Evolutionary conservation across 1,284 basidiomycete genomes (phyloP).

Genomic region (Ganoderma lingzhi): DNA sequence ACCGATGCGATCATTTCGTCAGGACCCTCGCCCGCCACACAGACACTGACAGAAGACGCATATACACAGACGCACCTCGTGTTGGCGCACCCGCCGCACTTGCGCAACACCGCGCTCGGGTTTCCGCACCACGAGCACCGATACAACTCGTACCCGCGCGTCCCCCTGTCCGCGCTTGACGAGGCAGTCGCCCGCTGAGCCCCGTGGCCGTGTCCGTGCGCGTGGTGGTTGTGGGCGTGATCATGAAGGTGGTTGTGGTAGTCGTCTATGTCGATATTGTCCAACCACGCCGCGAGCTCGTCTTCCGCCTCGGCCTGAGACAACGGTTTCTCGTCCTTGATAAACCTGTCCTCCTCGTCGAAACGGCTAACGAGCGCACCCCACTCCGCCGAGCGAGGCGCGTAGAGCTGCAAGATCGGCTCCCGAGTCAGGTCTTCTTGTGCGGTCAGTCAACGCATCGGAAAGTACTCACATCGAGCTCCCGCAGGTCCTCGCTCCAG

Average conservation of each 20-base stretch:
- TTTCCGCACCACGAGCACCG: conserved; percentile 64
- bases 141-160: conserved; percentile 39
- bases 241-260: not conserved
- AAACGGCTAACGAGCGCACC: conserved; percentile 44
- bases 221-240: not conserved
- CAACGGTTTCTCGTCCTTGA: conserved; percentile 47
- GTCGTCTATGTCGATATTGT: conserved; percentile 29
- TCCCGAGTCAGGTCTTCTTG: conserved; percentile 54
- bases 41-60: not conserved
- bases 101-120: conserved; percentile 55
- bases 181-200: not conserved
- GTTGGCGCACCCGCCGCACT: conserved; percentile 45
- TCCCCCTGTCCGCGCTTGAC: conserved; percentile 1
- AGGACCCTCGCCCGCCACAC: not conserved
- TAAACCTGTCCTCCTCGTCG: conserved; percentile 36
- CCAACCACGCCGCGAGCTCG: conserved; percentile 47
- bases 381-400: conserved; percentile 53
- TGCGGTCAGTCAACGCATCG: conserved; percentile 31
- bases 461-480: conserved; percentile 53
- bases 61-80: conserved; percentile 49
- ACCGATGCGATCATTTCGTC: not conserved
- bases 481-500: conserved; percentile 53
- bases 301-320: conserved; percentile 51
- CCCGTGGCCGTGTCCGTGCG: too few relatives aligned
- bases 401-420: conserved; percentile 51